phyloP scores from a whole-genome alignment of 106 monocot genomes.

The Hemerocallis citrina region DNA sequence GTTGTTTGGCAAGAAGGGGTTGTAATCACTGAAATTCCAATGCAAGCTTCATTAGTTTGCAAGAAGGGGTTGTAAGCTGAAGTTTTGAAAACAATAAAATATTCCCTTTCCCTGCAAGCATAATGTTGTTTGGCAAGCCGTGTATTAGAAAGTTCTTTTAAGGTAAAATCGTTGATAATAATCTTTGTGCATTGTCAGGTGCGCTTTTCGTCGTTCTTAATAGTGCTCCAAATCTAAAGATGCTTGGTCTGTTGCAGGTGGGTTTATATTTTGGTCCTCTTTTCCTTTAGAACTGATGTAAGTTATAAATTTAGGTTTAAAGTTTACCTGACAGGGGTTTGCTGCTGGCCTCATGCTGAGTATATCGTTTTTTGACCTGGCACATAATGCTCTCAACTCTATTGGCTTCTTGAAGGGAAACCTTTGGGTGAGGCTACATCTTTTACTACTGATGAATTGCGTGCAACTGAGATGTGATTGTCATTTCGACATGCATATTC shows the following conservation, averaged over 20 bases:
- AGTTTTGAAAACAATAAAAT: not conserved
- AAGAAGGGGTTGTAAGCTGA: not conserved
- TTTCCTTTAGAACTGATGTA: not conserved
- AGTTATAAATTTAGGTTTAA: not conserved
- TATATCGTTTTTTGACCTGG: conserved; percentile 96
- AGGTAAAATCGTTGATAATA: not conserved
- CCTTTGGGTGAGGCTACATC: conserved; percentile 64
- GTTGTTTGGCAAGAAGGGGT: too few species aligned
- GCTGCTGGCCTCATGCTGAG: conserved; percentile 98
- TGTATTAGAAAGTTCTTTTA: not conserved
- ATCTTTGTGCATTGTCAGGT: conserved; percentile 32
- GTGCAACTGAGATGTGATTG: not conserved
- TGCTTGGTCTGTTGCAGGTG: conserved; percentile 96
- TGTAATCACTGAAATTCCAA: not conserved
- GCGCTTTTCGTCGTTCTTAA: conserved; percentile 64
- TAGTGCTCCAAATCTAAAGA: conserved; percentile 36
- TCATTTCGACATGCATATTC: not conserved
- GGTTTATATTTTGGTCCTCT: not conserved
- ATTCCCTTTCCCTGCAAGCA: not conserved
- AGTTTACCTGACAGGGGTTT: conserved; percentile 57
- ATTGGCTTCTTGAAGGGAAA: conserved; percentile 98
- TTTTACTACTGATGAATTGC: not conserved
- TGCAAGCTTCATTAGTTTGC: not conserved
- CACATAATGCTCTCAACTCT: conserved; percentile 92
- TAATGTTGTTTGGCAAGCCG: not conserved